These are phyloP conservation scores for Knufia fluminis DNA, from an alignment of 2,329 filamentous ascomycete genomes.

Conservation along the genomic window DNA sequence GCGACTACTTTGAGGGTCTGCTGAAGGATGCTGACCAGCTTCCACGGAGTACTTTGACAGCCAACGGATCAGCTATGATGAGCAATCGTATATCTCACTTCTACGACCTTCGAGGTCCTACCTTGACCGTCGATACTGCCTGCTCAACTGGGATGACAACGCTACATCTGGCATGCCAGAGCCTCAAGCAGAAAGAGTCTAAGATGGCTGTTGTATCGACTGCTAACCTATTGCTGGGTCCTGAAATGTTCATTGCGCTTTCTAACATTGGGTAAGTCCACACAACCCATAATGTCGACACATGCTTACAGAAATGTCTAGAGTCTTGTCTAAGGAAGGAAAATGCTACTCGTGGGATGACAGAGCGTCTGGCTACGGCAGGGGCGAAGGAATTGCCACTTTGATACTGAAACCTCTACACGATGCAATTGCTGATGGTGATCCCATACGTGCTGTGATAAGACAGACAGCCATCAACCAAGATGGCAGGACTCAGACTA, in stretches of 20 bases:
- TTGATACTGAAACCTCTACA: constrained; percentile 44
- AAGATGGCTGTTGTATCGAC: constrained; percentile 24
- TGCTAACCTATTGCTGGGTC: constrained; percentile 1
- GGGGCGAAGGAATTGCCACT: constrained; percentile 44
- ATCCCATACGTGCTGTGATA: constrained; percentile 35
- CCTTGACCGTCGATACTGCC: constrained; percentile 39
- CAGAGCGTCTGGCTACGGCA: constrained; percentile 41
- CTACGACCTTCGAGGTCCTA: constrained; percentile 33
- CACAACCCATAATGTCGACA: too few species aligned
- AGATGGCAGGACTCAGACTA: constrained; percentile 29
- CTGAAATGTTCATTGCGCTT: neutral
- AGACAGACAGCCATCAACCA: constrained; percentile 30
- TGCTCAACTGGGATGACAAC: constrained; percentile 37
- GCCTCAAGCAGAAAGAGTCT: constrained; percentile 25
- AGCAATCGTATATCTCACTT: constrained; percentile 35
- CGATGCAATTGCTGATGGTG: constrained; percentile 39
- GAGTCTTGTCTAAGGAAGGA: constrained; percentile 45
- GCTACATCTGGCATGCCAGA: constrained; percentile 28
- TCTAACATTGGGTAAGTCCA: too few species aligned
- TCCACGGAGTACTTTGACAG: constrained; percentile 23
- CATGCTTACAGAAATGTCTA: constrained; percentile 32
- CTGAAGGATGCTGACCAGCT: constrained; percentile 14
- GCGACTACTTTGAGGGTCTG: constrained; percentile 26
- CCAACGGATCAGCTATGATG: constrained; percentile 31
- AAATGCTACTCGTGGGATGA: constrained; percentile 42